Percentiles rank a stretch among this genome's conserved stretches.
Evolutionary conservation across 306 rosid species (phyloP).

Genomic region (Arachis stenosperma): DNA sequence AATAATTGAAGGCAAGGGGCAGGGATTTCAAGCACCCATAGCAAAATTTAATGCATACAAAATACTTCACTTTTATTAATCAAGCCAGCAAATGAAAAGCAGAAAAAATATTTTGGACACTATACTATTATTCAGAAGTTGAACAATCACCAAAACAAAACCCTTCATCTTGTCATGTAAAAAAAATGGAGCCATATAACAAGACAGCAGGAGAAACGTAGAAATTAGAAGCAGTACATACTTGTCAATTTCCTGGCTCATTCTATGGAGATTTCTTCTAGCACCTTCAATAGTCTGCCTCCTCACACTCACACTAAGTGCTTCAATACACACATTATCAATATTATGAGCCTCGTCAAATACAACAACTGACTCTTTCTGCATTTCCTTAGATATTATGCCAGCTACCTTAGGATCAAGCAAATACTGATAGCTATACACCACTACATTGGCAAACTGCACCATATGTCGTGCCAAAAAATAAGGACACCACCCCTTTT

Average conservation of each 20-base stretch:
- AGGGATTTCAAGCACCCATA: constrained; percentile 1
- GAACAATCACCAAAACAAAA: constrained; percentile 7
- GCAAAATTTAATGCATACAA: constrained; percentile 7
- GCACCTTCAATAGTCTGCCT: constrained; percentile 98
- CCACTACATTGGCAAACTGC: constrained; percentile 89
- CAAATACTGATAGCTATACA: constrained; percentile 90
- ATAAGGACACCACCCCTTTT: constrained; percentile 95
- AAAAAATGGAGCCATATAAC: background rate
- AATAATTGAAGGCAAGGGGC: constrained; percentile 16
- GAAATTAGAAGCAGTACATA: constrained; percentile 47
- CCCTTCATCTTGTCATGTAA: background rate
- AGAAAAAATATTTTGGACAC: constrained; percentile 5
- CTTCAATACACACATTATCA: constrained; percentile 95
- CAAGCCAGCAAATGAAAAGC: background rate
- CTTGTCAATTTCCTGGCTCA: constrained; percentile 91
- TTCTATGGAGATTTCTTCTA: constrained; percentile 78
- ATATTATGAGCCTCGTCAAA: constrained; percentile 97
- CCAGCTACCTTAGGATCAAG: constrained; percentile 97
- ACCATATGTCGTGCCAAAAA: constrained; percentile 95
- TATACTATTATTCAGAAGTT: background rate
- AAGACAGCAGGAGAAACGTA: constrained; percentile 27
- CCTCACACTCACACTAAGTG: constrained; percentile 96
- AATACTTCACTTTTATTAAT: constrained; percentile 27
- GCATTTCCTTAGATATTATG: constrained; percentile 94
- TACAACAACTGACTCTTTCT: constrained; percentile 90